A percentile compares a stretch with the other conserved stretches of the same genome.
Evolutionary conservation across 2,329 filamentous ascomycete species (phyloP).

Genomic region (Fusarium devonianum): DNA sequence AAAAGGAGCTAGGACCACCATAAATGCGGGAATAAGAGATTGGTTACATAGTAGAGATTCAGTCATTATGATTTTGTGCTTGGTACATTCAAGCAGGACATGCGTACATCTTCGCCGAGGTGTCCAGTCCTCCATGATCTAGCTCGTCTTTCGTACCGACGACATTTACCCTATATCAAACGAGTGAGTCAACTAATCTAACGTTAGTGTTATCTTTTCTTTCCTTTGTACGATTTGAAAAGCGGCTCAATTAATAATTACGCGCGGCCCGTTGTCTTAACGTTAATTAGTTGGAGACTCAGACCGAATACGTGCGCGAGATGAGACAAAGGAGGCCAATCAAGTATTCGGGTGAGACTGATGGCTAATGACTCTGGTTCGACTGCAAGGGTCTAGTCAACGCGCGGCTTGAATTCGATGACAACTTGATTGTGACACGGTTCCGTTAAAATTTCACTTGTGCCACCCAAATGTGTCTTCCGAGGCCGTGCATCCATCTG

Average conservation of each 20-base stretch:
- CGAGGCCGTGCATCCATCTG: background rate
- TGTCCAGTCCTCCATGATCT: too few relatives aligned
- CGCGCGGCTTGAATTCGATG: background rate
- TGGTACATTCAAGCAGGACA: background rate
- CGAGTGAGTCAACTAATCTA: too few relatives aligned
- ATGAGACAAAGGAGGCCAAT: background rate
- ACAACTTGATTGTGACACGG: background rate
- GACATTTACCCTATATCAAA: too few relatives aligned
- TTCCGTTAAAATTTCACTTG: background rate
- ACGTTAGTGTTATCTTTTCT: too few relatives aligned
- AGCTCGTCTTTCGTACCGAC: too few relatives aligned
- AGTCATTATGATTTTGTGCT: background rate
- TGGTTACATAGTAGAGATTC: background rate
- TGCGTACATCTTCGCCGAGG: too few relatives aligned
- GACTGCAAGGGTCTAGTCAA: too few relatives aligned
- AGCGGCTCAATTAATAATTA: too few relatives aligned
- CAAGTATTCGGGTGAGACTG: background rate
- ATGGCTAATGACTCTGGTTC: background rate
- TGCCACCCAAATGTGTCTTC: background rate
- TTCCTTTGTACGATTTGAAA: too few relatives aligned
- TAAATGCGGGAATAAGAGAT: background rate
- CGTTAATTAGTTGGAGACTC: too few relatives aligned
- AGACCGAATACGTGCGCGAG: too few relatives aligned
- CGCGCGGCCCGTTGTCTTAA: too few relatives aligned
- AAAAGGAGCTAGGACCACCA: background rate